Conservation (phyloP, 1,284 basidiomycete genomes). For the Pseudozyma sp. region DNA sequence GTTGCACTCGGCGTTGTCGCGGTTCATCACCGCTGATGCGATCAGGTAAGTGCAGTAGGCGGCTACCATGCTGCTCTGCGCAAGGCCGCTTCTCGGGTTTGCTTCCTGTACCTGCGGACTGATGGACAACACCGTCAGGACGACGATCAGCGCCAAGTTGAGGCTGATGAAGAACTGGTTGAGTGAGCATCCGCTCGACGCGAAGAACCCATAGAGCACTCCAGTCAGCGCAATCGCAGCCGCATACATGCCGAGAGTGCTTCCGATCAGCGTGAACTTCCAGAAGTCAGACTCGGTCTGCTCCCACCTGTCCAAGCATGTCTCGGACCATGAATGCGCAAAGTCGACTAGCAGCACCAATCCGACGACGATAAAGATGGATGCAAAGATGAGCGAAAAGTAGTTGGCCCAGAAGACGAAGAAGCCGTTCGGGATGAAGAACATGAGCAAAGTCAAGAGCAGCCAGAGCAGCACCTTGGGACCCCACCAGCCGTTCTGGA, state of each 20-base stretch:
- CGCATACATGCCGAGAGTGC: conserved; percentile 89
- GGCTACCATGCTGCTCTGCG: conserved; percentile 94
- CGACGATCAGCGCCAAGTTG: conserved; percentile 84
- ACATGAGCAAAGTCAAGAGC: conserved; percentile 80
- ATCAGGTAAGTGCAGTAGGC: conserved; percentile 97
- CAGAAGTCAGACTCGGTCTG: conserved; percentile 84
- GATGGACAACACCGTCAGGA: conserved; percentile 86
- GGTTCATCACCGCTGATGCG: conserved; percentile 93
- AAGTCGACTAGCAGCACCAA: conserved; percentile 98
- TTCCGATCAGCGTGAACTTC: conserved; percentile 95
- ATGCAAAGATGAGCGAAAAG: conserved; percentile 86
- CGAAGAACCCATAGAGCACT: conserved; percentile 91
- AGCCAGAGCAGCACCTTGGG: conserved; percentile 92
- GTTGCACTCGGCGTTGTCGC: conserved; percentile 86
- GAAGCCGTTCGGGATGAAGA: conserved; percentile 93
- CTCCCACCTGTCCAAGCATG: conserved; percentile 95
- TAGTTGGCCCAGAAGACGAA: conserved; percentile 98
- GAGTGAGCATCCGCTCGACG: conserved; percentile 83
- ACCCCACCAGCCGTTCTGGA: conserved; percentile 99
- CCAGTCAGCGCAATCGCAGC: conserved; percentile 85
- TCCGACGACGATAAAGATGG: conserved; percentile 91
- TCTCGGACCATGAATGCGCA: conserved; percentile 98
- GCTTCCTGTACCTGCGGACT: conserved; percentile 89
- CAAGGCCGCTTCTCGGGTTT: conserved; percentile 93
- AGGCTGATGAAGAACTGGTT: conserved; percentile 96